Percentiles rank a stretch among this genome's conserved stretches.
phyloP scores from a whole-genome alignment of 495 filamentous ascomycete species.

The Podospora didyma region DNA sequence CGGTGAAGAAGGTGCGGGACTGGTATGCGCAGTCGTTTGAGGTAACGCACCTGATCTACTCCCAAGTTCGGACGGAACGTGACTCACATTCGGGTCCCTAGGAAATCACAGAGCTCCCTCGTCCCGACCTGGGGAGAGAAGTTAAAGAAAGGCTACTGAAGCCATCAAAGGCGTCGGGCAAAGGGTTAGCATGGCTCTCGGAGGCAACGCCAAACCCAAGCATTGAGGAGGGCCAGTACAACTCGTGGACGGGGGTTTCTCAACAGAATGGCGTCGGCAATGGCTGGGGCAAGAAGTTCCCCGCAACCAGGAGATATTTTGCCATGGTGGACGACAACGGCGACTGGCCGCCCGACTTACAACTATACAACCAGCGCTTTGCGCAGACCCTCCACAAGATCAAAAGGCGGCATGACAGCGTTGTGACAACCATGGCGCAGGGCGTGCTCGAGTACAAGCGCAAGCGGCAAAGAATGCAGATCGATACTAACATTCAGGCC shows the following conservation, averaged over 20 bases:
- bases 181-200: constrained; percentile 61
- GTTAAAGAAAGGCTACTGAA: constrained; percentile 73
- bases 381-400: constrained; percentile 81
- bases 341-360: constrained; percentile 92
- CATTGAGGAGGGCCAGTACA: constrained; percentile 81
- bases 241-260: constrained; percentile 56
- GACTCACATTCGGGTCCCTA: constrained; percentile 33
- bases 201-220: constrained; percentile 88
- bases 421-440: constrained; percentile 92
- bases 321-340: constrained; percentile 81
- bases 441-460: constrained; percentile 98
- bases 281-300: constrained; percentile 49
- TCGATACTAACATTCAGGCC: constrained; percentile 91
- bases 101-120: constrained; percentile 85
- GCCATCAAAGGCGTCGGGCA: constrained; percentile 59
- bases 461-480: constrained; percentile 93
- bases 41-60: constrained; percentile 47
- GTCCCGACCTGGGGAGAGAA: constrained; percentile 71
- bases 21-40: constrained; percentile 99
- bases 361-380: constrained; percentile 90
- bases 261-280: constrained; percentile 32
- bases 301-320: constrained; percentile 72
- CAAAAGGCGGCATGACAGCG: constrained; percentile 92
- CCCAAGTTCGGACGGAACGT: constrained; percentile 3
- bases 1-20: constrained; percentile 88